phyloP scores from a whole-genome alignment of 441 rosid species.

The Breynia disticha region DNA sequence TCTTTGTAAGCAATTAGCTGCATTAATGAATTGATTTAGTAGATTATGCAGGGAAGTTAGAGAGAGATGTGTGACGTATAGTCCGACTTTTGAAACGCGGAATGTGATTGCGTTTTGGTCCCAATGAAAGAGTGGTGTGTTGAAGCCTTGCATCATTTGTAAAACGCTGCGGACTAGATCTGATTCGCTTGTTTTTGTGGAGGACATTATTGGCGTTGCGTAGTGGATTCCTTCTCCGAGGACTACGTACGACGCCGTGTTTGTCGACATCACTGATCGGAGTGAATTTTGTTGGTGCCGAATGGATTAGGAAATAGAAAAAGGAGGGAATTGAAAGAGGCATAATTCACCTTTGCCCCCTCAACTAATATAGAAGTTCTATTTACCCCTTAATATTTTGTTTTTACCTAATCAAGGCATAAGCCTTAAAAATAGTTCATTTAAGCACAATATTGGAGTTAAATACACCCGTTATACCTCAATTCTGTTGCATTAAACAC shows the following conservation, averaged over 20 bases:
- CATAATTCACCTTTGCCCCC: too few relatives aligned
- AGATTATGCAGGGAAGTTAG: constrained; percentile 45
- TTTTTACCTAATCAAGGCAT: too few relatives aligned
- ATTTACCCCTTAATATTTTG: too few relatives aligned
- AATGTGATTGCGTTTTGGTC: constrained; percentile 35
- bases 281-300: too few relatives aligned
- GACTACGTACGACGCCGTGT: neutral
- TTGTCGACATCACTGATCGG: neutral
- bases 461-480: too few relatives aligned
- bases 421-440: too few relatives aligned
- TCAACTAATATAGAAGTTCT: too few relatives aligned
- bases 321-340: neutral
- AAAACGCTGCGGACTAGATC: constrained; percentile 62
- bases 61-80: constrained; percentile 69
- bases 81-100: constrained; percentile 34
- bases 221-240: constrained; percentile 37
- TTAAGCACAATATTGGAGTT: too few relatives aligned
- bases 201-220: constrained; percentile 30
- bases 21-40: constrained; percentile 47
- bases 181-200: constrained; percentile 48
- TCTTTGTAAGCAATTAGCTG: constrained; percentile 72
- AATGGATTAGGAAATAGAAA: neutral
- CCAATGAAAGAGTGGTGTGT: constrained; percentile 59
- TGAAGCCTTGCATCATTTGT: constrained; percentile 72
- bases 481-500: too few relatives aligned